Base-by-base conservation (phyloP, 495 filamentous ascomycete species). In the Astrothelium subdiscretum region DNA sequence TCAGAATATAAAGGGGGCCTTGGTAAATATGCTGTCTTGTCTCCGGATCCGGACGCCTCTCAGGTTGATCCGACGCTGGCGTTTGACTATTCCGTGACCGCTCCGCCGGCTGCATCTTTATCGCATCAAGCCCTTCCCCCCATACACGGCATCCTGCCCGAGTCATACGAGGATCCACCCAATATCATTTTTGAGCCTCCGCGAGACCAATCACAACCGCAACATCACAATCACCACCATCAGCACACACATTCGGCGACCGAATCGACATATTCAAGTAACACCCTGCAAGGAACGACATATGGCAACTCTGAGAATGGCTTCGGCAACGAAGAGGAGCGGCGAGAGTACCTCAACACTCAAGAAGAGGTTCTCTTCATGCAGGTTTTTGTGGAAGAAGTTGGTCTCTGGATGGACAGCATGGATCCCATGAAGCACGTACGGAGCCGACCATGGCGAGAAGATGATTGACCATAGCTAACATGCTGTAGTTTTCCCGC, bases 371-470 rank as follows among this genome's bases (percentile, higher is more conserved):
- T 91, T 1, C 78, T 85, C 43, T 89, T 90, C 67, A 88, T 98
- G 84, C 90, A 95, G 70, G 84, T 89, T 0, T 98, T 95, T 70
- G 85, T 94, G 29, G 90, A 95, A 68, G 88, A 96, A 66, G 87
- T 98, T 18, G 91, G 89, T 2, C 73, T 89, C 20, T 96, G 92
- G 89, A 94, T 98, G 90, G 94, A 97, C 72, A 88, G 84, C 57
- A 83, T 96, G 77, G 89, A 96, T 76, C 80, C 82, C 31, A 79
- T 83, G 69, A 95, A 95, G 77, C 89, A 97, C 75, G 85, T 88
- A 75, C 68, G 82, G 74, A 0, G 20, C 20, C 8, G 15, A 3
- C n/a, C 15, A 6, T n/a, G 10, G 1, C 59, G 12, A 24, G 8
- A 31, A 32, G 31, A 58, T 18, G 5, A 57, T 13, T 22, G 43